These are phyloP conservation scores for Nemophila menziesii DNA, from an alignment of 257 asterid species.

Conservation along the genomic window DNA sequence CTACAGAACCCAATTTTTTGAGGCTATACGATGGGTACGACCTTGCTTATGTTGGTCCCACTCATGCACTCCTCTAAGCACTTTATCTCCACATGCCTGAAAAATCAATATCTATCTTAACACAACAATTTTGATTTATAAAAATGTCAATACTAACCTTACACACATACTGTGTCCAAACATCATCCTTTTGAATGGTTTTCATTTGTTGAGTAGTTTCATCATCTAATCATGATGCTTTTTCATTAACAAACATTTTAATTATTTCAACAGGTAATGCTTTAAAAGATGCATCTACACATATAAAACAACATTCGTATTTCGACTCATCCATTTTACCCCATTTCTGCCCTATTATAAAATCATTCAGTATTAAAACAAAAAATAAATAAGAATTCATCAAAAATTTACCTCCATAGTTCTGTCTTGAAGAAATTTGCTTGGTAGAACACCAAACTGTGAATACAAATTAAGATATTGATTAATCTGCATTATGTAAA, in stretches of 20 bases:
- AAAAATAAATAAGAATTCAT: no score
- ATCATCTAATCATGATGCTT: no score
- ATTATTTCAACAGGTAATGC: slow-evolving; percentile 42
- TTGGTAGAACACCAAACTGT: slow-evolving; percentile 65
- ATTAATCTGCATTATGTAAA: slow-evolving; percentile 38
- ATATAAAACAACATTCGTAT: slow-evolving; percentile 64
- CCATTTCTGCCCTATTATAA: slow-evolving; percentile 99
- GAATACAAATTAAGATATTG: slow-evolving; percentile 57
- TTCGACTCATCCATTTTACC: slow-evolving; percentile 64
- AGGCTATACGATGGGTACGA: slow-evolving; percentile 63
- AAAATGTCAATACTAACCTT: slow-evolving; percentile 43
- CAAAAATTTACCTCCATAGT: slow-evolving; percentile 72
- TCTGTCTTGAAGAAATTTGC: slow-evolving; percentile 62
- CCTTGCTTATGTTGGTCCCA: slow-evolving; percentile 87
- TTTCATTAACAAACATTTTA: slow-evolving; percentile 38
- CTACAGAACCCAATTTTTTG: no score
- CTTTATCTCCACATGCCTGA: slow-evolving; percentile 75
- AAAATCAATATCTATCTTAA: no score
- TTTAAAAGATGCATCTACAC: slow-evolving; percentile 75
- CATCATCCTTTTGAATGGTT: slow-evolving; percentile 39
- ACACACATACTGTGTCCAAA: slow-evolving; percentile 63
- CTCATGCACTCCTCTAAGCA: slow-evolving; percentile 79
- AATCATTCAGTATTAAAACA: slow-evolving; percentile 5
- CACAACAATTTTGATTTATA: no score
- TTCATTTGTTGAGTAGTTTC: slow-evolving; percentile 18